Base-by-base conservation (phyloP, 2,329 filamentous ascomycete species). In the Pestalotiopsis sp. region DNA sequence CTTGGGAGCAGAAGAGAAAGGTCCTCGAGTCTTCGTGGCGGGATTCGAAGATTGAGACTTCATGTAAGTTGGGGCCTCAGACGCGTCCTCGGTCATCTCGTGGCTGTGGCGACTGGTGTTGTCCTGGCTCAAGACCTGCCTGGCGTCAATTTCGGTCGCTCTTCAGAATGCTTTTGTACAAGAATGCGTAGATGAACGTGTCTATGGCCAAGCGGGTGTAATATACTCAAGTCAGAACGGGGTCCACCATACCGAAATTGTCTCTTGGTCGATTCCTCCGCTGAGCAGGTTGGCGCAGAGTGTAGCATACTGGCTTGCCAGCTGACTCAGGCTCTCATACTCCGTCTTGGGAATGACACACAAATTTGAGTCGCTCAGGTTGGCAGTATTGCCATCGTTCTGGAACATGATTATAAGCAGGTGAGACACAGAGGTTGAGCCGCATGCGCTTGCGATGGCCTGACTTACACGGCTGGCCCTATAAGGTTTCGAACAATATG, bases 251-350 rank as follows among this genome's bases (percentile, higher is more conserved):
- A 85, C 84, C 70, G 76, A 78, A 69, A 88, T 79, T 20, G 82
- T 82, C 20, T 80, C 78, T 65, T 84, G 78, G 1, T 77, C 77
- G 52, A 88, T 80, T 4, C 86, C 86, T 30, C 83, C 84, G 68
- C 76, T 76, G 61, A 84, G 75, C 35, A 89, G 81, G 66, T 84
- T 87, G n/a, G 78, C 80, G 63, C 79, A 77, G 55, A 87, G 75
- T 66, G 82, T 82, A n/a, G 74, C 81, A 74, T 89, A 90, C 76
- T 89, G 84, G 68, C 80, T 81, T 63, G 83, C 81, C 66, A 73
- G 70, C 67, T 84, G 77, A 71, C 89, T 82, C 69, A 94, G 81
- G 62, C 77, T 78, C 63, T 90, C 84, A 78, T 93, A 88, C 74
- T 94, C 89, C 63, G 79, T 76, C 73, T 84, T 88, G 48, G 86